Evolutionary conservation across 306 rosid species (phyloP), one percentile per base, ranked within the genome.

Genomic region (Lagenaria siceraria): DNA sequence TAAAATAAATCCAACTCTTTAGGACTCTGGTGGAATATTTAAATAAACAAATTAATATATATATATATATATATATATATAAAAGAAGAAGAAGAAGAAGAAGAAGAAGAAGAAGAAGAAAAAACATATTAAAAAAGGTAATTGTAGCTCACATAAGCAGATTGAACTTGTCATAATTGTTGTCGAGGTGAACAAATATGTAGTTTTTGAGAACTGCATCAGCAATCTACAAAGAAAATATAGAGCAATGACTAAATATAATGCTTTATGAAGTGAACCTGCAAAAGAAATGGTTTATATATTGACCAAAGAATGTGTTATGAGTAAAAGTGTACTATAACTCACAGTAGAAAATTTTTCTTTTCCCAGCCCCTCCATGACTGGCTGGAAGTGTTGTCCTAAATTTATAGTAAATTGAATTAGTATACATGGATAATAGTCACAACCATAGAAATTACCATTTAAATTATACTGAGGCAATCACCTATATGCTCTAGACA

Each of bases 401-500:
- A 83, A 42, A 77, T 66, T 80, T 69, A 79, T 58, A 80, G 78
- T 55, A 77, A 78, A 75, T 49, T 79, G 71, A 65, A 79, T 81
- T 70, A 88, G 65, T 65, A 73, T 10, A 74, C 5, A 70, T 65
- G 38, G 59, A 56, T 74, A 71, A 65, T 38, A 38, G 64, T 31
- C 27, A 29, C 80, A 81, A 74, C 75, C 35, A 69, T 9, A 64
- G 5, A 29, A 63, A 40, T 74, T 21, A 21, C 60, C 53, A 62
- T 76, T 55, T 72, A 66, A 75, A 81, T 43, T 81, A 68, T 70
- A 76, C 49, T 27, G 60, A 48, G 66, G 61, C 51, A 80, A 64
- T 73, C 89, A 95, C 98, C 97, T 65, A 95, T 89, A 82, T 92
- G 86, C 78, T 90, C 83, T 70, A 89, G 87, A 87, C 97, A 92